Conservation (phyloP, 305 asterid species). For the Euphrasia arctica region DNA sequence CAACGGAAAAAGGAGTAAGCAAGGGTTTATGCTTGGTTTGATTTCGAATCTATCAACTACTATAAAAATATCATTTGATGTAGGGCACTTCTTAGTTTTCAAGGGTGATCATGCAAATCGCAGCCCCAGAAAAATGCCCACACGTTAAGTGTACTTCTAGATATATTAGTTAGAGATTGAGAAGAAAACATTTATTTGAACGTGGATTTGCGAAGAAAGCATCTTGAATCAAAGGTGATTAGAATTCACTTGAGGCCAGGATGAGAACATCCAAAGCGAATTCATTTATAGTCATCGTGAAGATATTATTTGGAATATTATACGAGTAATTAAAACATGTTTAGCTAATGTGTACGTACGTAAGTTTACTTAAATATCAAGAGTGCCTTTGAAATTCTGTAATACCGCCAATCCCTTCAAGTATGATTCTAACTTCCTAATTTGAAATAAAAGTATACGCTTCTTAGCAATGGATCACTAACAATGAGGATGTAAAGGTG, state of each 20-base stretch:
- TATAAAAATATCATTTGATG: conserved; percentile 1
- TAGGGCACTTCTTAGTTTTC: neutral
- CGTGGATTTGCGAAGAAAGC: neutral
- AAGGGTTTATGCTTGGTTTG: conserved; percentile 10
- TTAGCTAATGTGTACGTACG: too few relatives aligned
- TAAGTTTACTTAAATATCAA: too few relatives aligned
- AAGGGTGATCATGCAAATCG: conserved; percentile 2
- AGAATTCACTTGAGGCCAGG: neutral
- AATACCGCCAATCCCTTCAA: conserved; percentile 1
- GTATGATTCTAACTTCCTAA: too few relatives aligned
- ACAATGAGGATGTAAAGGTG: conserved; percentile 14
- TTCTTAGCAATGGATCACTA: neutral
- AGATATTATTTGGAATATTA: neutral
- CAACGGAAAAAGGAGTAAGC: neutral
- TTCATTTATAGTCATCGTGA: neutral
- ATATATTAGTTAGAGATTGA: conserved; percentile 3
- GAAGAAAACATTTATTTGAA: neutral
- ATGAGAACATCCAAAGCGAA: neutral
- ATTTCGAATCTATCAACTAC: neutral
- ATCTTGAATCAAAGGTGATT: neutral
- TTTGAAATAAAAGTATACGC: too few relatives aligned
- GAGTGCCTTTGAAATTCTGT: neutral
- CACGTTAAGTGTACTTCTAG: neutral
- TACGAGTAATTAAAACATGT: neutral
- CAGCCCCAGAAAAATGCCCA: conserved; percentile 9